These are phyloP conservation scores for Bacidia gigantensis DNA, from an alignment of 495 filamentous ascomycete species.

Conservation along the genomic window DNA sequence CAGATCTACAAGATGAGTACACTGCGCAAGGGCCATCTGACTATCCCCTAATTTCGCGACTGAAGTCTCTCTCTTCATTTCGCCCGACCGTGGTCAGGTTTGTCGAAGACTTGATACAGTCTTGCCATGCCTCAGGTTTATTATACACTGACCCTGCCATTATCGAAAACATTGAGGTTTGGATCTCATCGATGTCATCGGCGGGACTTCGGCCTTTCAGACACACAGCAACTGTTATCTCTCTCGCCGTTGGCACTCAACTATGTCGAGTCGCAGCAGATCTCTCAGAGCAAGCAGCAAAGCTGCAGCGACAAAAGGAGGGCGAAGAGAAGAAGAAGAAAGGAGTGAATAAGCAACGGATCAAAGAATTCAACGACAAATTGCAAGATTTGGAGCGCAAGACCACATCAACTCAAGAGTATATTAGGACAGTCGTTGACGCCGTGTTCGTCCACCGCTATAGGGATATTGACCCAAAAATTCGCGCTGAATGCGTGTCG, in stretches of 20 bases:
- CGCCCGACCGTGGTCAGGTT: conserved; percentile 63
- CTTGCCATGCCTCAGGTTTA: conserved; percentile 58
- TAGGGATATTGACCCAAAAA: conserved; percentile 78
- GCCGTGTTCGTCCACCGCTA: conserved; percentile 89
- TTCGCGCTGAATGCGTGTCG: conserved; percentile 70
- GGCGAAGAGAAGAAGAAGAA: conserved; percentile 69
- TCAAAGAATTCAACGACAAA: conserved; percentile 51
- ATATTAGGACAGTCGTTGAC: conserved; percentile 71
- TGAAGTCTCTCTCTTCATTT: conserved; percentile 58
- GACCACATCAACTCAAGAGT: conserved; percentile 46
- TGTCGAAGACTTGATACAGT: conserved; percentile 55
- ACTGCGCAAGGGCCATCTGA: conserved; percentile 67
- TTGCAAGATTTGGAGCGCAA: conserved; percentile 52
- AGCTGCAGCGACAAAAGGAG: conserved; percentile 65
- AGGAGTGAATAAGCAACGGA: conserved; percentile 57
- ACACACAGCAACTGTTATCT: conserved; percentile 77
- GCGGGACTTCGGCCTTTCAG: conserved; percentile 73
- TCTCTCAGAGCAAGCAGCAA: conserved; percentile 53
- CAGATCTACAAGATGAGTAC: conserved; percentile 70
- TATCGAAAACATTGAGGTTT: conserved; percentile 72
- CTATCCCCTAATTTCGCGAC: conserved; percentile 81
- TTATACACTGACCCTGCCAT: conserved; percentile 62
- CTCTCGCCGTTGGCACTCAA: conserved; percentile 57
- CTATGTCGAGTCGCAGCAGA: conserved; percentile 51
- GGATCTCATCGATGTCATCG: conserved; percentile 78